Base-by-base conservation (phyloP, 768 basidiomycete species). In the Psilocybe azurescens region DNA sequence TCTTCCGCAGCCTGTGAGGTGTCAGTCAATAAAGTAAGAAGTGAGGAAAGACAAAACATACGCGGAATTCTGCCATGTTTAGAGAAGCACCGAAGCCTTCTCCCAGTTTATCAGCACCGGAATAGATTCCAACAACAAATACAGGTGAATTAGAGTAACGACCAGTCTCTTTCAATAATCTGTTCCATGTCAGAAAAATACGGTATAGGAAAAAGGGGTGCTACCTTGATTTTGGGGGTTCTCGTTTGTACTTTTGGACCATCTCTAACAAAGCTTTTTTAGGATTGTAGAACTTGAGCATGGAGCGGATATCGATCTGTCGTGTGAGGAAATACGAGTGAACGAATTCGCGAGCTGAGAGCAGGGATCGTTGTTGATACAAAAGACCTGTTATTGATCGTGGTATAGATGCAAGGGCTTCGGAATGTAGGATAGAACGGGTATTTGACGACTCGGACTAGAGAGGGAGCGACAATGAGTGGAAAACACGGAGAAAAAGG, bases 121-220 rank as follows among this genome's bases (percentile, higher is more conserved):
- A 93, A 73, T 86, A 99, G 61, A 97, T 90, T 16, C 95, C 97
- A n/a, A 97, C 90, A n/a, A 97, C 91, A 74, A 91, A 99, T 41
- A 96, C 84, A 1, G 97, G 96, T 3, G 94, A 89, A 67, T 93
- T 92, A 1, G 94, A 91, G 66, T 88, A 88, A 50, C 95, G 90
- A 71, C 97, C 97, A 0, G 95, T 95, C 74, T 98, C 96, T 71
- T 91, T 94, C 61, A 99, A 78, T 57, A 99, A 75, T 73, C 95
- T 95, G 32, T n/a, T 18, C 5, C 9, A 16, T 8, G 49, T 52
- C 39, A 59, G 29, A n/a, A 28, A 14, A 95, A 81, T 80, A 95
- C 86, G 38, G 79, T 20, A 32, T 24, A 36, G 20, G 30, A 50
- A 44, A 11, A 44, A 14, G 39, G 36, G 24, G 28, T 61, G 69